A percentile compares a stretch with the other conserved stretches of the same genome.
Evolutionary conservation across 2,329 filamentous ascomycete genomes (phyloP).

Genomic region (Neurospora crassa): DNA sequence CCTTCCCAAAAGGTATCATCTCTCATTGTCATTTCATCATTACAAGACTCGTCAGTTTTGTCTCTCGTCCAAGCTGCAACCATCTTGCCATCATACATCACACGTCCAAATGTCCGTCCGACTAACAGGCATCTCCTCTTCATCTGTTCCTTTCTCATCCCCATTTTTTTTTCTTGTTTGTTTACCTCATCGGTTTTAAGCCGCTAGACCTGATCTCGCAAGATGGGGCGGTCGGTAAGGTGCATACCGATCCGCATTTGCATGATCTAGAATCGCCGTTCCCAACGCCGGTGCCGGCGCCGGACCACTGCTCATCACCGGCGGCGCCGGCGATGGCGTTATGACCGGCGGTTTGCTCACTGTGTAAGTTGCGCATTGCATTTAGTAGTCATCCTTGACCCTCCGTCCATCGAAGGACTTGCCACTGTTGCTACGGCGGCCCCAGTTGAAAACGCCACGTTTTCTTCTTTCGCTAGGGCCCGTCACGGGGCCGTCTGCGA

Average conservation of each 20-base stretch:
- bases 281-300: neutral
- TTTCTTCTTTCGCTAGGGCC: neutral
- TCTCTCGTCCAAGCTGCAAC: neutral
- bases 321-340: neutral
- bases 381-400: slow-evolving; percentile 59
- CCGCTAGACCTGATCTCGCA: neutral
- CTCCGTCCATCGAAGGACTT: slow-evolving; percentile 47
- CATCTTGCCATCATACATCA: neutral
- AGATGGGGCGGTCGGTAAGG: neutral
- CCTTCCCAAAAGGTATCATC: neutral
- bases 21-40: neutral
- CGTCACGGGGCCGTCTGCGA: neutral
- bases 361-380: neutral
- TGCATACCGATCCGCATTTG: neutral
- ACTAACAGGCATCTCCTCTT: neutral
- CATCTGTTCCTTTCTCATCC: neutral
- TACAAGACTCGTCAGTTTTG: neutral
- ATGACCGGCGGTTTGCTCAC: neutral
- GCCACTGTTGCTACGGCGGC: slow-evolving; percentile 40
- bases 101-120: neutral
- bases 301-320: neutral
- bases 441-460: slow-evolving; percentile 25
- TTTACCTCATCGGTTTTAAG: neutral
- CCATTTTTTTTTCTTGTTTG: neutral
- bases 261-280: neutral